Conservation (phyloP, 495 filamentous ascomycete genomes). For the Aspergillus wentii region DNA sequence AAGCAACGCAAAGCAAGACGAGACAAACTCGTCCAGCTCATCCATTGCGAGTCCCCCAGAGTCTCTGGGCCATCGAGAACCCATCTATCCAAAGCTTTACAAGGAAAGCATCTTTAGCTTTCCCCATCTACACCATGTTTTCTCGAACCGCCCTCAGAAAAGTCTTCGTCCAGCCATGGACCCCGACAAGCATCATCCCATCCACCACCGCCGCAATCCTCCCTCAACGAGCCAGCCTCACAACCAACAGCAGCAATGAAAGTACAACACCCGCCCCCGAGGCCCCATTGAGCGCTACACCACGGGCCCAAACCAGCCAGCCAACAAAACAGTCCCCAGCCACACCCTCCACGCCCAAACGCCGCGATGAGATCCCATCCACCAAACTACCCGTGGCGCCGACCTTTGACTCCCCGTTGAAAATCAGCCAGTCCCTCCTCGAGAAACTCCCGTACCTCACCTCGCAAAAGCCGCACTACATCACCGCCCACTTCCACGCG, state of each 20-base stretch:
- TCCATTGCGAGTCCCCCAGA: neutral
- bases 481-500: constrained; percentile 80
- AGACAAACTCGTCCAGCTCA: neutral
- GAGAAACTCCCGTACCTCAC: constrained; percentile 71
- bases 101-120: neutral
- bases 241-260: constrained; percentile 7
- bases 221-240: constrained; percentile 14
- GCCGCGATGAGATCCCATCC: constrained; percentile 20
- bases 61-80: neutral
- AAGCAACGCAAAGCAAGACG: constrained; percentile 9
- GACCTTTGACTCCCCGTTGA: constrained; percentile 29
- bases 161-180: constrained; percentile 28
- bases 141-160: constrained; percentile 35
- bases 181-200: too few relatives aligned
- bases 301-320: constrained; percentile 17
- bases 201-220: constrained; percentile 34
- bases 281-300: constrained; percentile 24
- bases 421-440: constrained; percentile 53
- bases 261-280: constrained; percentile 14
- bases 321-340: constrained; percentile 13
- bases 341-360: constrained; percentile 10
- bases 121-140: constrained; percentile 33
- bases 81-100: neutral
- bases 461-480: constrained; percentile 78
- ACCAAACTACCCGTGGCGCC: constrained; percentile 33